Evolutionary conservation across 2,329 filamentous ascomycete species (phyloP).

Genomic region (Neofusicoccum ribis): DNA sequence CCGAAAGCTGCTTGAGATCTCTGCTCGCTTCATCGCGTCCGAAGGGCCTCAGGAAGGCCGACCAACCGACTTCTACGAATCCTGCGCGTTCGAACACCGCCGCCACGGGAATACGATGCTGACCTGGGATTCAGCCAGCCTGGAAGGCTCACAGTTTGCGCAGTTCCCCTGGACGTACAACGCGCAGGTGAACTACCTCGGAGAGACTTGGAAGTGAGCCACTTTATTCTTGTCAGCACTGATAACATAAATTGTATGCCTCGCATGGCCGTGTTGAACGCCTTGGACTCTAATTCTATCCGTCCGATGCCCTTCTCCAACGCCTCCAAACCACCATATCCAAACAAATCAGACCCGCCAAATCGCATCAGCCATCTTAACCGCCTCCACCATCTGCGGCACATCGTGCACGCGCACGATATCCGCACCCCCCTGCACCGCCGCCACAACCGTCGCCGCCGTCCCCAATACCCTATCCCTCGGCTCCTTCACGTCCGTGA

Average conservation of each 20-base stretch:
- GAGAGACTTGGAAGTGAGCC: constrained; percentile 5
- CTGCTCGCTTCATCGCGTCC: background rate
- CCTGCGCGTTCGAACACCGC: background rate
- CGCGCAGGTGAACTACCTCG: constrained; percentile 2
- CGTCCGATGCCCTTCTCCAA: background rate
- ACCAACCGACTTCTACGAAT: constrained; percentile 1
- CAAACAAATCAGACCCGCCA: constrained; percentile 1
- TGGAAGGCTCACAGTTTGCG: background rate
- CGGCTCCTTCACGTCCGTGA: constrained; percentile 74
- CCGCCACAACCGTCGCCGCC: constrained; percentile 81
- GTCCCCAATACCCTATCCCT: constrained; percentile 79
- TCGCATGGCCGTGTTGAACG: constrained; percentile 1
- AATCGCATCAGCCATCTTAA: constrained; percentile 78
- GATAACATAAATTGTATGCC: background rate
- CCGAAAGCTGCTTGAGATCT: background rate
- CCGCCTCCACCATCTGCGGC: constrained; percentile 79
- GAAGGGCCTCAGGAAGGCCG: background rate
- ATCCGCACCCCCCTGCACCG: constrained; percentile 84
- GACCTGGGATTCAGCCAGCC: background rate
- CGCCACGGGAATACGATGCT: constrained; percentile 6
- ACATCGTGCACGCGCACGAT: constrained; percentile 92
- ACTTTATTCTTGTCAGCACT: background rate
- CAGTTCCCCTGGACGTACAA: constrained; percentile 15
- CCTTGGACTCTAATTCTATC: background rate
- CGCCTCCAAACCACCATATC: background rate